Percentiles rank a stretch among this genome's conserved stretches.
Conservation (phyloP, 768 basidiomycete genomes). For the Tricholoma matsutake region DNA sequence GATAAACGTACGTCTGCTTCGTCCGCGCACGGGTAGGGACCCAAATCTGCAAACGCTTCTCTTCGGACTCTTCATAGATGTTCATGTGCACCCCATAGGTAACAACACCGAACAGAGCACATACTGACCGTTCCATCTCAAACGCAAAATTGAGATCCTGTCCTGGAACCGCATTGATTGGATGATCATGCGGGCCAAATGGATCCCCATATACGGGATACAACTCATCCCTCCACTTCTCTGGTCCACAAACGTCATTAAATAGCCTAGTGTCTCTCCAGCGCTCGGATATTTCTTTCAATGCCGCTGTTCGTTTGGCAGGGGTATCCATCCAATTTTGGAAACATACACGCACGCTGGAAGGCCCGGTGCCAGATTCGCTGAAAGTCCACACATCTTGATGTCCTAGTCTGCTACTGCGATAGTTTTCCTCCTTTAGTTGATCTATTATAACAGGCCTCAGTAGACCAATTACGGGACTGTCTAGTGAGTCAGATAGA, state of each 20-base stretch:
- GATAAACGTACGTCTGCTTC: slow-evolving; percentile 75
- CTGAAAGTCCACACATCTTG: slow-evolving; percentile 41
- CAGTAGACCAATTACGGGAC: slow-evolving; percentile 60
- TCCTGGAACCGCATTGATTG: slow-evolving; percentile 29
- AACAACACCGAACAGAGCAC: slow-evolving; percentile 82
- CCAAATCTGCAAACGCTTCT: slow-evolving; percentile 64
- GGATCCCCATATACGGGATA: slow-evolving; percentile 77
- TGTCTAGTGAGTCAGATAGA: slow-evolving; percentile 46
- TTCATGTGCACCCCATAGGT: slow-evolving; percentile 95
- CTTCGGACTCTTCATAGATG: slow-evolving; percentile 48
- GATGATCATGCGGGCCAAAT: slow-evolving; percentile 55
- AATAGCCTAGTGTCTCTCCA: slow-evolving; percentile 72
- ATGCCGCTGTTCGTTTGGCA: slow-evolving; percentile 53
- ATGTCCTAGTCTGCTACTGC: slow-evolving; percentile 21
- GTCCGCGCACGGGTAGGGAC: slow-evolving; percentile 81
- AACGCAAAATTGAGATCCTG: slow-evolving; percentile 66
- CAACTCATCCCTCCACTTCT: slow-evolving; percentile 83
- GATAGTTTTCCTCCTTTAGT: slow-evolving; percentile 49
- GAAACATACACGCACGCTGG: slow-evolving; percentile 47
- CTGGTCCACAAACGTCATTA: slow-evolving; percentile 62
- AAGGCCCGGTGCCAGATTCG: slow-evolving; percentile 15
- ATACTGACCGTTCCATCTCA: slow-evolving; percentile 86
- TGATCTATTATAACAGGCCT: slow-evolving; percentile 53
- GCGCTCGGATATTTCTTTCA: slow-evolving; percentile 66
- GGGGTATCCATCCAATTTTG: slow-evolving; percentile 50